Percentiles rank a stretch among this genome's conserved stretches.
phyloP scores from a whole-genome alignment of 73 alveolate genomes.

The Paramecium caudatum region DNA sequence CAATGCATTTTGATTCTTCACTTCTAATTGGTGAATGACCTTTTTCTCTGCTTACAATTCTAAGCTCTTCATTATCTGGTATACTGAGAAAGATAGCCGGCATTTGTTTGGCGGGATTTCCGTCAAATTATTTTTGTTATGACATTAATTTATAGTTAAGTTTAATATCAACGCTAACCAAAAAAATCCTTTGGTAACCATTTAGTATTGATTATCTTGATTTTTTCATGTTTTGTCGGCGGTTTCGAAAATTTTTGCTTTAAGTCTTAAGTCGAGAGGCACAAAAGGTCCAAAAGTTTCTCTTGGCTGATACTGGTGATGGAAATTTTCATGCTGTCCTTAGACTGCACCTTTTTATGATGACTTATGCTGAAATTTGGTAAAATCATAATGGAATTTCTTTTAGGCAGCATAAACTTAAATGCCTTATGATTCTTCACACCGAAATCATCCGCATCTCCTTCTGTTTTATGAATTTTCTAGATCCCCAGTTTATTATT shows the following conservation, averaged over 20 bases:
- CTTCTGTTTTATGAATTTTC: conserved; percentile 4
- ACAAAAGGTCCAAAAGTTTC: conserved; percentile 3
- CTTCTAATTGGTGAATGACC: not conserved
- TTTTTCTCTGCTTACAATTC: not conserved
- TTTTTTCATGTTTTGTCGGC: not conserved
- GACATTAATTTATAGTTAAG: not conserved
- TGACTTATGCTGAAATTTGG: not conserved
- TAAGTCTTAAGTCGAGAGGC: conserved; percentile 35
- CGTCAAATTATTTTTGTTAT: not conserved
- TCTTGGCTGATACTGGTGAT: not conserved
- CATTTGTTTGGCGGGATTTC: too few relatives aligned
- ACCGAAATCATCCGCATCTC: not conserved
- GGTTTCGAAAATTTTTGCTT: not conserved
- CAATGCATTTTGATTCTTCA: not conserved
- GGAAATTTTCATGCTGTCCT: not conserved
- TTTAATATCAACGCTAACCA: not conserved
- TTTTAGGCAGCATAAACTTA: not conserved
- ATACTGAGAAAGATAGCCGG: too few relatives aligned
- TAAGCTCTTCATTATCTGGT: too few relatives aligned
- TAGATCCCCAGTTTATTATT: not conserved
- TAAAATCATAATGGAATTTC: not conserved
- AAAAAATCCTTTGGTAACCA: conserved; percentile 8
- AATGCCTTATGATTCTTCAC: not conserved
- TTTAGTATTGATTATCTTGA: not conserved
- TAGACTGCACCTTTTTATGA: not conserved